These are phyloP conservation scores for Kluyveromyces lactis DNA, from an alignment of 805 yeast genomes.

Conservation along the genomic window DNA sequence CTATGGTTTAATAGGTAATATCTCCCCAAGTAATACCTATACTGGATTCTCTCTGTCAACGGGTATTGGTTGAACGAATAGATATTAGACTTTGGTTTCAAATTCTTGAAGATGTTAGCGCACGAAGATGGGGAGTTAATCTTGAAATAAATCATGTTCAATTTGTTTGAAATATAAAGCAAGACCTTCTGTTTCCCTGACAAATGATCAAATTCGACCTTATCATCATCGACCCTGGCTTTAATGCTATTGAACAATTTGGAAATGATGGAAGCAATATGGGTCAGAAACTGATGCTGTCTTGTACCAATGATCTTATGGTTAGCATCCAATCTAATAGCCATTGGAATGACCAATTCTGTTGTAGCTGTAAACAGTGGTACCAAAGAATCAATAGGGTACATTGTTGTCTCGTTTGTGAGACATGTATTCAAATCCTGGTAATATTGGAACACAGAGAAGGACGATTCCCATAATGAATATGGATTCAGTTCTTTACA, in stretches of 20 bases:
- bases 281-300: slow-evolving; percentile 34
- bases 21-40: slow-evolving; percentile 47
- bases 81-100: slow-evolving; percentile 49
- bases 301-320: slow-evolving; percentile 12
- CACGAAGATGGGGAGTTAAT: slow-evolving; percentile 31
- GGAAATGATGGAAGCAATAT: slow-evolving; percentile 45
- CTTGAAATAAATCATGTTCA: slow-evolving; percentile 50
- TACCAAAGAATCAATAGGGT: slow-evolving; percentile 28
- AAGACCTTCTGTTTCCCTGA: slow-evolving; percentile 40
- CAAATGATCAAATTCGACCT: slow-evolving; percentile 8
- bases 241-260: slow-evolving; percentile 55
- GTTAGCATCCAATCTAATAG: slow-evolving; percentile 17
- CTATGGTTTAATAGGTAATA: slow-evolving; percentile 48
- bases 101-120: slow-evolving; percentile 30
- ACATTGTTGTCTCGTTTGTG: slow-evolving; percentile 25
- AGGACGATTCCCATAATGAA: slow-evolving; percentile 42
- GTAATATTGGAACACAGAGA: slow-evolving; percentile 36
- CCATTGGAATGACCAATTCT: slow-evolving; percentile 30
- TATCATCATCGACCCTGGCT: slow-evolving; percentile 32
- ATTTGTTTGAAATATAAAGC: slow-evolving; percentile 42
- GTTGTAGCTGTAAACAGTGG: slow-evolving; percentile 20
- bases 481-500: slow-evolving; percentile 46
- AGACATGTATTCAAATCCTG: slow-evolving; percentile 39
- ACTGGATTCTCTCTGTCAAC: slow-evolving; percentile 43
- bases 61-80: slow-evolving; percentile 38